Base-by-base conservation (phyloP, 2,329 filamentous ascomycete genomes). In the Aspergillus alliaceus region DNA sequence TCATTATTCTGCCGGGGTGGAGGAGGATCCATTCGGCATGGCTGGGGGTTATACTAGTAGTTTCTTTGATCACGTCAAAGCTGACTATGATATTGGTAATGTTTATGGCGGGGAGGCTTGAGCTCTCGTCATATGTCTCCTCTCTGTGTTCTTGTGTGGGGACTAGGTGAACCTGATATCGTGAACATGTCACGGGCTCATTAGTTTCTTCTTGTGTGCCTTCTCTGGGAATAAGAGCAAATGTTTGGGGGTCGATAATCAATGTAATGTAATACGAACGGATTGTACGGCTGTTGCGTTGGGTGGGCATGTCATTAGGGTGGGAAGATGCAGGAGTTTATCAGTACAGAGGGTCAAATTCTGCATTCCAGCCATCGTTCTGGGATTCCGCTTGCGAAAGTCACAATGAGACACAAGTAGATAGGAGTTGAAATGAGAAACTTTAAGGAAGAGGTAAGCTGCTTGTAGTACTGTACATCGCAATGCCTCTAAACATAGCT, bases 41-140 rank as follows among this genome's bases (percentile, higher is more conserved):
- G 14, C 15, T 5, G 44, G 22, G 4, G 22, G 51, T 12, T 57
- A 57, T 34, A n/a, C n/a, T n/a, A n/a, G n/a, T n/a, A n/a, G n/a
- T n/a, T n/a, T n/a, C n/a, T 53, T 62, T 29, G 11, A 54, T 1
- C 35, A 50, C 1, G 31, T 14, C 2, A 44, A 55, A 7, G 49
- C 42, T n/a, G 53, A 40, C 4, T 62, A 60, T 20, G 53, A 49
- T 15, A 55, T 62, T 47, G 51, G 59, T 39, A 59, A 63, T 37
- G 40, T 59, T 15, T 61, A 57, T 32, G 54, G 52, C 9, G 60
- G 31, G 11, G 51, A 48, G 8, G 59, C 54, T n/a, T 62, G 47
- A 47, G 18, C 15, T 46, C 15, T 34, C 15, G 14, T 34, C 32
- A 8, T 27, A 6, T 15, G n/a, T 27, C 35, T 24, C 2, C 9